A percentile compares a stretch with the other conserved stretches of the same genome.
Conservation (phyloP, 371 early-diverging fungal species). For the Mucor sp. region DNA sequence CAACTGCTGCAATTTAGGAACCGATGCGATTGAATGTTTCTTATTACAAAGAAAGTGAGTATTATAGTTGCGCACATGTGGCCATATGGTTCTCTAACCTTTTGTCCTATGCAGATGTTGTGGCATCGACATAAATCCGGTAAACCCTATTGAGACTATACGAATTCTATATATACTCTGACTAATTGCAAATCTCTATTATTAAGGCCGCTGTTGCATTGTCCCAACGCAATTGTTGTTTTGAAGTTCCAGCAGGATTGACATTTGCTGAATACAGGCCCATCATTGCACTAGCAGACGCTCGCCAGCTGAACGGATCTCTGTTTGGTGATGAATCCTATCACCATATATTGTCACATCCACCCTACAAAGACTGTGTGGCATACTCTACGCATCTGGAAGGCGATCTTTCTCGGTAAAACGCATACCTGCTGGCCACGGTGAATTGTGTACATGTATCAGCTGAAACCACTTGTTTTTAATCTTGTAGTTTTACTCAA, state of each 20-base stretch:
- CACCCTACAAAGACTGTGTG: slow-evolving; percentile 94
- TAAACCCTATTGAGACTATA: slow-evolving; percentile 23
- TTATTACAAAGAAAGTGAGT: slow-evolving; percentile 73
- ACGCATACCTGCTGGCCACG: no score
- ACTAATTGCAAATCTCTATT: no score
- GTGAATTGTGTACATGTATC: no score
- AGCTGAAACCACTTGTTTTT: not conserved
- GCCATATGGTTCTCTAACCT: no score
- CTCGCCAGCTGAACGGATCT: slow-evolving; percentile 62
- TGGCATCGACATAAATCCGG: slow-evolving; percentile 91
- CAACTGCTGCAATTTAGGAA: slow-evolving; percentile 41
- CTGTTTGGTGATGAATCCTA: slow-evolving; percentile 68
- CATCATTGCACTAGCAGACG: slow-evolving; percentile 80
- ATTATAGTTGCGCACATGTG: no score
- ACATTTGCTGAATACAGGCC: slow-evolving; percentile 80
- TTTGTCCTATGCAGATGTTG: slow-evolving; percentile 54
- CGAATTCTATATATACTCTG: not conserved
- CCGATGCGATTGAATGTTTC: slow-evolving; percentile 92
- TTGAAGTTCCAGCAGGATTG: slow-evolving; percentile 73
- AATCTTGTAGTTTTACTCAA: slow-evolving; percentile 63
- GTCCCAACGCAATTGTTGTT: slow-evolving; percentile 84
- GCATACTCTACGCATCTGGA: slow-evolving; percentile 74
- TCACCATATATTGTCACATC: slow-evolving; percentile 89
- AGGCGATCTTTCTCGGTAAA: slow-evolving; percentile 76
- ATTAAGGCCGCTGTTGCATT: slow-evolving; percentile 77